Evolutionary conservation across 164 flowering plant species (phyloP).

Genomic region (Nymphaea colorata): DNA sequence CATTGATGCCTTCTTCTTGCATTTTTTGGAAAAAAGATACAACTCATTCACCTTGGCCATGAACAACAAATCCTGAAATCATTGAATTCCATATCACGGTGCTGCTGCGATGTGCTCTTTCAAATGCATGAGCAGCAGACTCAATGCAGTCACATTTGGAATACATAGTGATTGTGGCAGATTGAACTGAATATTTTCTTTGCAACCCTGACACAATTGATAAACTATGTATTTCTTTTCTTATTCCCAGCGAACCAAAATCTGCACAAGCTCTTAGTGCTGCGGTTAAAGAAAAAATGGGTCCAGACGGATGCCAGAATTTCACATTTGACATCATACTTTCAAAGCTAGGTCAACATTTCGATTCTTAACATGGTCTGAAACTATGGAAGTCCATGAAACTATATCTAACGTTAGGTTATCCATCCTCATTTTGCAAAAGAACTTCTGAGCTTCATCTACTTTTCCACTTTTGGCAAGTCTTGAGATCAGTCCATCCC

Average conservation of each 20-base stretch:
- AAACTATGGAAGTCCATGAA: constrained; percentile 7
- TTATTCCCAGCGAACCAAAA: not conserved
- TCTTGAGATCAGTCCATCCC: constrained; percentile 11
- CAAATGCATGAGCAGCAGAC: constrained; percentile 5
- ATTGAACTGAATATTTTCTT: constrained; percentile 8
- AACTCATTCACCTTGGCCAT: constrained; percentile 3
- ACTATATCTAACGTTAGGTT: constrained; percentile 8
- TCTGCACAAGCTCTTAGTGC: constrained; percentile 8
- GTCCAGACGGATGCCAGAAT: constrained; percentile 4
- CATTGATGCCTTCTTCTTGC: constrained; percentile 2
- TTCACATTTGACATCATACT: constrained; percentile 5
- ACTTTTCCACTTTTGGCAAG: constrained; percentile 7
- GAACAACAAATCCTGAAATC: constrained; percentile 7
- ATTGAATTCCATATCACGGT: constrained; percentile 10
- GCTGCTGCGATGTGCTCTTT: constrained; percentile 2
- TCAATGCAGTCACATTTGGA: constrained; percentile 7
- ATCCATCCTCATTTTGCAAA: constrained; percentile 2
- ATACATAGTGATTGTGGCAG: constrained; percentile 9
- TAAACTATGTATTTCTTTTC: constrained; percentile 10
- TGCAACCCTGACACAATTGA: constrained; percentile 7
- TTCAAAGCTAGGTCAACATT: constrained; percentile 4
- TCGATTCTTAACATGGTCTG: constrained; percentile 6
- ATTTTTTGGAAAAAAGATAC: constrained; percentile 2
- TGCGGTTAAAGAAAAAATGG: constrained; percentile 6
- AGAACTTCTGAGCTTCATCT: constrained; percentile 8